phyloP scores from a whole-genome alignment of 2,329 filamentous ascomycete species.

The Microsporum audouinii region DNA sequence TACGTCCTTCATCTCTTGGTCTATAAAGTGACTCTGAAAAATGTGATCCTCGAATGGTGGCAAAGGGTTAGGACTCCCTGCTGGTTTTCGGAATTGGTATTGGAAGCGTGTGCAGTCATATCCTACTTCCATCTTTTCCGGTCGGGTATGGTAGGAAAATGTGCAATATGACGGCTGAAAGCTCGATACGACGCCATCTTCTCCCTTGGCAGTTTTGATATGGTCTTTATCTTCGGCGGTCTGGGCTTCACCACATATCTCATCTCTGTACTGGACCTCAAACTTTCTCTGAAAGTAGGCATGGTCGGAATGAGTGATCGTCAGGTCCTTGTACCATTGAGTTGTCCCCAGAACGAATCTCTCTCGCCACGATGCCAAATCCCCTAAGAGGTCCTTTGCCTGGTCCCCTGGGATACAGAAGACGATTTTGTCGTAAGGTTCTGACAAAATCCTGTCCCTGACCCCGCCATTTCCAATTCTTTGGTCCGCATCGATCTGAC shows the following conservation, averaged over 20 bases:
- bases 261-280: conserved; percentile 42
- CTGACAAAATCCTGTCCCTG: conserved; percentile 35
- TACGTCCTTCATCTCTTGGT: conserved; percentile 44
- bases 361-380: conserved; percentile 48
- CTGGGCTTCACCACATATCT: conserved; percentile 39
- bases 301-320: conserved; percentile 48
- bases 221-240: conserved; percentile 37
- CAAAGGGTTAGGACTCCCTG: conserved; percentile 15
- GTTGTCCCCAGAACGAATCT: conserved; percentile 58
- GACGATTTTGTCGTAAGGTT: conserved; percentile 48
- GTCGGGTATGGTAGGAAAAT: conserved; percentile 43
- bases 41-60: conserved; percentile 48
- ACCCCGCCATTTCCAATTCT: conserved; percentile 20
- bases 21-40: conserved; percentile 56
- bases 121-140: conserved; percentile 48
- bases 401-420: conserved; percentile 47
- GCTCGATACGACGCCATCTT: conserved; percentile 26
- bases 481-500: conserved; percentile 13
- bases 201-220: conserved; percentile 37
- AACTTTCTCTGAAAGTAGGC: conserved; percentile 49
- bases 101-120: conserved; percentile 71
- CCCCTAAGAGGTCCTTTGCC: conserved; percentile 43
- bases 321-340: conserved; percentile 52
- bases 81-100: conserved; percentile 49
- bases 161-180: conserved; percentile 53